Base-by-base conservation (phyloP, 805 yeast genomes). In the Cyberlindnera samutprakarnensis region DNA sequence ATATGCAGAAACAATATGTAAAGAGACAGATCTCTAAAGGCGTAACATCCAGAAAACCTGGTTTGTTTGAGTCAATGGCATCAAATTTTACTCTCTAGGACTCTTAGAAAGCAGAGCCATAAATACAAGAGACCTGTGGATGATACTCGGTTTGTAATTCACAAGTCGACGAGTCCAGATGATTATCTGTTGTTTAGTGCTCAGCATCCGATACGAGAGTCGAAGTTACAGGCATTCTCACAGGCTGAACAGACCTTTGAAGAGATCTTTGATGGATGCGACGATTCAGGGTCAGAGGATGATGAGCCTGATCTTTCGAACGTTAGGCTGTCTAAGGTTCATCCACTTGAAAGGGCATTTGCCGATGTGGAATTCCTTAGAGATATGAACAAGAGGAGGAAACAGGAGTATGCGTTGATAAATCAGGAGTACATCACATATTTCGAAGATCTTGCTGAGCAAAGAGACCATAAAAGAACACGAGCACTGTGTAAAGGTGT, bases 111-210 rank as follows among this genome's bases (percentile, higher is more conserved):
- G 23, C 51, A 51, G 15, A 39, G 51, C 0, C 52, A 46, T 30
- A 51, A 42, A 37, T 43, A 43, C 24, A 43, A 31, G 23, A 33
- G 31, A 4, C 30, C 36, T n/a, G n/a, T n/a, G n/a, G n/a, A n/a
- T n/a, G n/a, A n/a, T n/a, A n/a, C n/a, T n/a, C n/a, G n/a, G n/a
- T 49, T 51, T 24, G 41, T 51, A 13, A 51, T 51, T 5, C 56
- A 51, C 30, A 51, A 51, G 30, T 36, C 54, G 4, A 41, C 49
- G 3, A 39, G 43, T 7, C 49, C 53, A 4, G 51, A 47, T 11
- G 49, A 47, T 19, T 51, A 42, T 29, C 27, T 29, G 24, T 33
- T 51, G 15, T 51, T 49, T 35, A 42, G 44, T 26, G 30, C 46
- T 0, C 9, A 18, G 5, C 53, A 45, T 24, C 49, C 51, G 7